phyloP scores from a whole-genome alignment of 179 eudicot genomes.

The Carnegiea gigantea region DNA sequence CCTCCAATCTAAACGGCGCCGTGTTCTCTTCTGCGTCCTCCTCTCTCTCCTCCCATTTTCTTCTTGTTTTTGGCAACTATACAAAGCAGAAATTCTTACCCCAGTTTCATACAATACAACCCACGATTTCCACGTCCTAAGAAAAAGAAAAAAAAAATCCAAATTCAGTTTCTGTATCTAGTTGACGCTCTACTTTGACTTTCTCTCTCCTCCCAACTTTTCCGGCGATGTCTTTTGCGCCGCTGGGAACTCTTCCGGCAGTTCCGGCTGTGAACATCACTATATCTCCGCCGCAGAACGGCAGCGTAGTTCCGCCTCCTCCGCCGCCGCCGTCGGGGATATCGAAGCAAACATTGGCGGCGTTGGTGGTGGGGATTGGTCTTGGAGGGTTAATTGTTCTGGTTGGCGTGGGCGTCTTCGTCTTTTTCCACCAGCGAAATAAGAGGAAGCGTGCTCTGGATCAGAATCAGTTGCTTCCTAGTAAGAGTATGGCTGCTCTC shows the following conservation, averaged over 20 bases:
- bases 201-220: conserved; percentile 7
- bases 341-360: conserved; percentile 40
- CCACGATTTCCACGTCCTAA: neutral
- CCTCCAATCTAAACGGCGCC: neutral
- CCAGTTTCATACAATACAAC: neutral
- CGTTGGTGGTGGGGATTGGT: conserved; percentile 65
- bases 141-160: neutral
- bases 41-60: neutral
- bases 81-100: neutral
- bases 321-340: conserved; percentile 26
- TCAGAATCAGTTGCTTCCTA: conserved; percentile 26
- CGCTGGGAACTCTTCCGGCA: conserved; percentile 29
- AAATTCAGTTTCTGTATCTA: neutral
- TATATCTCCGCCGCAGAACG: conserved; percentile 17
- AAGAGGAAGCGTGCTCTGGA: conserved; percentile 32
- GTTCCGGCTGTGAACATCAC: conserved; percentile 1
- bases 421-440: conserved; percentile 48
- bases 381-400: conserved; percentile 65
- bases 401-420: conserved; percentile 50
- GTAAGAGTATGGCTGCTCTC: conserved; percentile 14
- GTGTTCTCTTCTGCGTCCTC: neutral
- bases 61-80: neutral
- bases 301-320: conserved; percentile 23
- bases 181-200: neutral
- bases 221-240: conserved; percentile 10